Conservation (phyloP, 257 asterid species). For the Asclepias syriaca region DNA sequence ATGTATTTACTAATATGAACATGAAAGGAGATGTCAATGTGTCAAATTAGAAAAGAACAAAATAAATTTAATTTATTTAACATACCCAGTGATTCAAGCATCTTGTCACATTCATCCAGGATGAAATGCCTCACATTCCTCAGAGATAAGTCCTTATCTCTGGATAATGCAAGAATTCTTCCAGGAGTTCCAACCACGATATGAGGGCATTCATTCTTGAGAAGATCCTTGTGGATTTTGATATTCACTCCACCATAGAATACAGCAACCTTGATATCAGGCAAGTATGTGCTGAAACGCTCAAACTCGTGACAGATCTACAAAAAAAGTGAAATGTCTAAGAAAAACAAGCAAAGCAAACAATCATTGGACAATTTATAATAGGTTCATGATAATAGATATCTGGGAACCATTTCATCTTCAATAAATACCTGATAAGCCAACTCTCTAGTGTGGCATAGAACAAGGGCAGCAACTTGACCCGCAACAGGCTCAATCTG, state of each 20-base stretch:
- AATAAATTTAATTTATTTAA: not conserved
- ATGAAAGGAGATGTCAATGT: not conserved
- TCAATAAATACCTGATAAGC: slow-evolving; percentile 65
- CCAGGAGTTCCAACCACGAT: slow-evolving; percentile 93
- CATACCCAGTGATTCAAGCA: slow-evolving; percentile 92
- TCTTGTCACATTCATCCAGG: slow-evolving; percentile 90
- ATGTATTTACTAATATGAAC: slow-evolving; percentile 9
- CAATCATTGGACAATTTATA: not conserved
- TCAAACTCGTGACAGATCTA: slow-evolving; percentile 91
- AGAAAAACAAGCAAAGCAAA: not conserved
- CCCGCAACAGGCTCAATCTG: slow-evolving; percentile 87
- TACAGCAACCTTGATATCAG: slow-evolving; percentile 77
- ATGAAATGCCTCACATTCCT: slow-evolving; percentile 87
- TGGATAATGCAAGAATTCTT: slow-evolving; percentile 71
- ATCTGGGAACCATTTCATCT: not conserved
- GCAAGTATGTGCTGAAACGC: slow-evolving; percentile 78
- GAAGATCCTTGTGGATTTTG: slow-evolving; percentile 72
- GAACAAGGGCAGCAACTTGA: slow-evolving; percentile 83
- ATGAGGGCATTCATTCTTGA: slow-evolving; percentile 91
- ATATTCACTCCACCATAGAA: slow-evolving; percentile 84
- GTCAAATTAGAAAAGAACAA: no score
- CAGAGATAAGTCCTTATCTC: slow-evolving; percentile 70
- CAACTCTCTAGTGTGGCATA: slow-evolving; percentile 78
- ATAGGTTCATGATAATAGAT: not conserved
- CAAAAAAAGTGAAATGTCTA: slow-evolving; percentile 12